These are phyloP conservation scores for Cyclocybe cylindracea DNA, from an alignment of 768 basidiomycete genomes.

Conservation along the genomic window DNA sequence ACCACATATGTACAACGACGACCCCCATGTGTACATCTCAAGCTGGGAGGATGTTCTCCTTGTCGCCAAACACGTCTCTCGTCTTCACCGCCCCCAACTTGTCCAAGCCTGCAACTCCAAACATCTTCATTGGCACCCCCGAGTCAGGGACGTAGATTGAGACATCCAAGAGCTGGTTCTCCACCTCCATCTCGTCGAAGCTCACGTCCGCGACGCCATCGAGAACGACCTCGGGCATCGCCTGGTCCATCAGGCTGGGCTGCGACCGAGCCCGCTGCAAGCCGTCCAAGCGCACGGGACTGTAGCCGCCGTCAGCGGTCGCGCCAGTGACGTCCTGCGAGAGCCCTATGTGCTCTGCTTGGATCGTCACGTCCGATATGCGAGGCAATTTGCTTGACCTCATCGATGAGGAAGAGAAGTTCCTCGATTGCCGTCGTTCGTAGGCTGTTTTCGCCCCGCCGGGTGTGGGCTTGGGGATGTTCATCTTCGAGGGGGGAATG, in stretches of 20 bases:
- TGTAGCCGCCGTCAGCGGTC: constrained; percentile 36
- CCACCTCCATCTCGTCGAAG: constrained; percentile 48
- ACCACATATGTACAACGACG: no score
- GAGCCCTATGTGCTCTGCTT: constrained; percentile 21
- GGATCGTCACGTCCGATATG: constrained; percentile 21
- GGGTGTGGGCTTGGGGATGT: constrained; percentile 48
- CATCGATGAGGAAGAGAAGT: constrained; percentile 12
- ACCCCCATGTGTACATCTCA: no score
- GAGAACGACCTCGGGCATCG: constrained; percentile 51
- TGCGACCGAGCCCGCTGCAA: constrained; percentile 29
- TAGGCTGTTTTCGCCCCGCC: constrained; percentile 54
- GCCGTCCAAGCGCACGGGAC: constrained; percentile 54
- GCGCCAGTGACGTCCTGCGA: constrained; percentile 9
- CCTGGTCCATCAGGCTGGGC: constrained; percentile 60
- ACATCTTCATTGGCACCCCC: background rate
- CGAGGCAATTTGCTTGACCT: constrained; percentile 22
- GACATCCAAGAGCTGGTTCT: constrained; percentile 26
- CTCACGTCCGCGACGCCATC: constrained; percentile 44
- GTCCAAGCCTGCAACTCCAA: constrained; percentile 16
- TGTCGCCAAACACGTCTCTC: constrained; percentile 46
- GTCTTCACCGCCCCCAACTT: constrained; percentile 18
- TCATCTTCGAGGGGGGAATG: constrained; percentile 39
- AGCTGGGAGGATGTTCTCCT: constrained; percentile 47
- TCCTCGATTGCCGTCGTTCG: constrained; percentile 37
- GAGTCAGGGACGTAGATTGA: constrained; percentile 10